Evolutionary conservation across 192 early-diverging fungal genomes (phyloP).

Genomic region (Pilobolus umbonatus): DNA sequence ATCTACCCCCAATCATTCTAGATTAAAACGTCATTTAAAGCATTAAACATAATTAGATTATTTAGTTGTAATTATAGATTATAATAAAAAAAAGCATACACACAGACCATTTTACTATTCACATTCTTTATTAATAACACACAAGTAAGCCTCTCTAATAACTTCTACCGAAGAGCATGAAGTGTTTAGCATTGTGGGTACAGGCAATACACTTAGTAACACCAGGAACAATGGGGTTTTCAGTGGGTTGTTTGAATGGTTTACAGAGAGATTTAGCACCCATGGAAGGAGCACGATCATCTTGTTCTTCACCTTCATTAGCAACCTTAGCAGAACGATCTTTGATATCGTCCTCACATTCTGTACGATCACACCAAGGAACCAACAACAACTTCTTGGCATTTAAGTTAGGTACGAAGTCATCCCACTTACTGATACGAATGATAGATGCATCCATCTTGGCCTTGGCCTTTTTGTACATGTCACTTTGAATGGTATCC

Average conservation of each 20-base stretch:
- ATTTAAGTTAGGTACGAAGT: constrained; percentile 90
- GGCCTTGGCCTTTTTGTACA: constrained; percentile 83
- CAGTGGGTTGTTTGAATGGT: constrained; percentile 88
- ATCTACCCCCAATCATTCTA: constrained; percentile 13
- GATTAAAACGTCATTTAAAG: neutral
- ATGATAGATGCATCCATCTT: constrained; percentile 71
- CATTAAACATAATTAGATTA: no score
- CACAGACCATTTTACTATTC: no score
- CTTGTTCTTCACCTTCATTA: constrained; percentile 68
- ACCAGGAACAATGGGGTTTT: constrained; percentile 76
- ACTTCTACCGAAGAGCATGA: constrained; percentile 78
- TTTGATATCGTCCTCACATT: constrained; percentile 97
- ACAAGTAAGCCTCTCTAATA: constrained; percentile 61
- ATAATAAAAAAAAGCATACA: no score
- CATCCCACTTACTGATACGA: constrained; percentile 82
- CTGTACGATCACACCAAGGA: constrained; percentile 92
- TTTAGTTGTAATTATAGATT: no score
- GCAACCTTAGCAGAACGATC: constrained; percentile 69
- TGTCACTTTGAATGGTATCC: constrained; percentile 78
- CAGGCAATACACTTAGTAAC: constrained; percentile 87
- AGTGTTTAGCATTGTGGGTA: constrained; percentile 72
- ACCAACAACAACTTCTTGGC: constrained; percentile 81
- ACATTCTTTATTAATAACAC: neutral
- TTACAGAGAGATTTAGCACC: constrained; percentile 99
- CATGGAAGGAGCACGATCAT: constrained; percentile 98